Percentiles rank a stretch among this genome's conserved stretches.
These are phyloP conservation scores for Mycena crocata DNA, from an alignment of 768 basidiomycete species.

Conservation along the genomic window DNA sequence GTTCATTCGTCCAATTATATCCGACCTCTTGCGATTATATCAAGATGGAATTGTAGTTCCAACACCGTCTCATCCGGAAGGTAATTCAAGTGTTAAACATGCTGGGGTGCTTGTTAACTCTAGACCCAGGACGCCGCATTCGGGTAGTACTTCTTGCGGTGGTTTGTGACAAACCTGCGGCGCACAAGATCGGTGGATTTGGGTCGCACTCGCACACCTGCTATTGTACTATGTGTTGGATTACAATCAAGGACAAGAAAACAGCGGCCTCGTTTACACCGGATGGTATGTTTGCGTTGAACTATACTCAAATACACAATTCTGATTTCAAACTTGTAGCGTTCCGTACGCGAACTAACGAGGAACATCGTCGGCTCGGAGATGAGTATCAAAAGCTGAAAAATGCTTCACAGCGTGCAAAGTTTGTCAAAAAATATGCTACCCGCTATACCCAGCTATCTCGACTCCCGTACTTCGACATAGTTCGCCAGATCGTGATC, in stretches of 20 bases:
- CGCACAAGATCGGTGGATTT: conserved; percentile 47
- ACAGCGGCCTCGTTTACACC: too few relatives aligned
- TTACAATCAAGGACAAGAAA: conserved; percentile 29
- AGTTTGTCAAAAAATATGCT: conserved; percentile 31
- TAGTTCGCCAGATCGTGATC: conserved; percentile 35
- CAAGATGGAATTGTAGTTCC: not conserved
- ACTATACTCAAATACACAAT: too few relatives aligned
- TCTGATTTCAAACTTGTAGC: too few relatives aligned
- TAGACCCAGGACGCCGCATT: too few relatives aligned
- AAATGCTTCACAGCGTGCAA: not conserved
- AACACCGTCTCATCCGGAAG: not conserved
- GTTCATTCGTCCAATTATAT: not conserved
- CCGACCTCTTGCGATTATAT: not conserved
- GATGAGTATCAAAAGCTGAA: too few relatives aligned
- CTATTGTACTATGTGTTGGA: conserved; percentile 51
- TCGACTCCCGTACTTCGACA: conserved; percentile 41
- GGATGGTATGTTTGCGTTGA: too few relatives aligned
- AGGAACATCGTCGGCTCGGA: too few relatives aligned
- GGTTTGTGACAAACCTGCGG: conserved; percentile 53
- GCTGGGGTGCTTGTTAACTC: too few relatives aligned
- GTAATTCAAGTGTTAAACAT: not conserved
- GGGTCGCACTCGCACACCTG: conserved; percentile 44
- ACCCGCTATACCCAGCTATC: conserved; percentile 35
- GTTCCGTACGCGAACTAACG: too few relatives aligned
- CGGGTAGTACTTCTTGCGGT: conserved; percentile 48